Conservation (phyloP, 441 rosid species). For the Pelargonium cotyledonis region DNA sequence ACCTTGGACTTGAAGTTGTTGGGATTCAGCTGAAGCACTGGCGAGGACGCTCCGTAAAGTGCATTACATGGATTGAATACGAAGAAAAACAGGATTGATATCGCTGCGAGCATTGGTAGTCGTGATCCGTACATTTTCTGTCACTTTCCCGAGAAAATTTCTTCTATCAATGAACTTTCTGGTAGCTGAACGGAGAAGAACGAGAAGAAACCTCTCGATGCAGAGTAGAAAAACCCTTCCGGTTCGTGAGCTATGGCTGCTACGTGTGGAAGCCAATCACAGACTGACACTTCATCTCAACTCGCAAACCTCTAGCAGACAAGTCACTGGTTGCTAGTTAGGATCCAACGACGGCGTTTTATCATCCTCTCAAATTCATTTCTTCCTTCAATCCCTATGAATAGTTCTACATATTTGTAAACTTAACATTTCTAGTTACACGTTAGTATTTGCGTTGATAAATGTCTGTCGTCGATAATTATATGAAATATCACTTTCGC, state of each 20-base stretch:
- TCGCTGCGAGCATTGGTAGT: conserved; percentile 27
- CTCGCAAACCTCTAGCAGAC: neutral
- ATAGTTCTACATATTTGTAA: too few relatives aligned
- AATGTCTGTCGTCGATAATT: too few relatives aligned
- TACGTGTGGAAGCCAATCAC: neutral
- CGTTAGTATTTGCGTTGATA: too few relatives aligned
- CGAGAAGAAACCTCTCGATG: neutral
- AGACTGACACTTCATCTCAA: neutral
- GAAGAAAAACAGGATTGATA: conserved; percentile 26
- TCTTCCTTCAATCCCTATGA: too few relatives aligned
- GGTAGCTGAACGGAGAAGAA: neutral
- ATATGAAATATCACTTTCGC: too few relatives aligned
- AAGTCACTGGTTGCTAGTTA: neutral
- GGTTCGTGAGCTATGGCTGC: neutral
- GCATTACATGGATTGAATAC: conserved; percentile 36
- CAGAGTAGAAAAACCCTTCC: neutral
- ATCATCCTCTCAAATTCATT: too few relatives aligned
- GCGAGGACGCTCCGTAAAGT: conserved; percentile 81
- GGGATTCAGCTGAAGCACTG: conserved; percentile 90
- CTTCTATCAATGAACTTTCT: neutral
- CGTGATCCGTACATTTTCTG: conserved; percentile 33
- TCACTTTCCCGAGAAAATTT: conserved; percentile 25
- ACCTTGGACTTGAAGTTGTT: conserved; percentile 98
- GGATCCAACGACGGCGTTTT: neutral
- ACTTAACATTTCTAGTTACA: too few relatives aligned